phyloP scores from a whole-genome alignment of 495 filamentous ascomycete genomes.

The Penicillium parvum region DNA sequence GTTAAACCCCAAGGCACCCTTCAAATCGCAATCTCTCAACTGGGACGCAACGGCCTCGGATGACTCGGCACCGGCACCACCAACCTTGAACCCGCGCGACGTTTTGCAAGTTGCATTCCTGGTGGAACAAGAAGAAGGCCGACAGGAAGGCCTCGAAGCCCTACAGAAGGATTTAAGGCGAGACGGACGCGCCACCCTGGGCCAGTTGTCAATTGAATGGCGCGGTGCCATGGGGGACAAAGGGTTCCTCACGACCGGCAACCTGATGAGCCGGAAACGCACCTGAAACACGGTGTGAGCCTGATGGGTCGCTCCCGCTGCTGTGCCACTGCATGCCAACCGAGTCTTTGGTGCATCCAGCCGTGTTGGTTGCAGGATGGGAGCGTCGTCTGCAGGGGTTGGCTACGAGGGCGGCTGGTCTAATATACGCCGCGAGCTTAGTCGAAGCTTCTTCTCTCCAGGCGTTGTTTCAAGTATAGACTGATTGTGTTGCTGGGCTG shows the following conservation, averaged over 20 bases:
- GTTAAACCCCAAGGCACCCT: slow-evolving; percentile 51
- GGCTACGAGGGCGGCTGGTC: neutral
- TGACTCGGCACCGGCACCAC: slow-evolving; percentile 33
- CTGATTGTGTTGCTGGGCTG: neutral
- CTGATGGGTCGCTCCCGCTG: slow-evolving; percentile 1
- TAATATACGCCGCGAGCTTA: neutral
- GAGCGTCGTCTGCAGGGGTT: neutral
- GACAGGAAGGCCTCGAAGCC: slow-evolving; percentile 43
- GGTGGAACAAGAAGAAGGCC: slow-evolving; percentile 60
- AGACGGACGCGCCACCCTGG: slow-evolving; percentile 64
- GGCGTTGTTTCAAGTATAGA: neutral
- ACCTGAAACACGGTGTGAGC: slow-evolving; percentile 29
- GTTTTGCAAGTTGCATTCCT: slow-evolving; percentile 89
- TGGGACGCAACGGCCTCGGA: slow-evolving; percentile 45
- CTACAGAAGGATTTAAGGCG: slow-evolving; percentile 49
- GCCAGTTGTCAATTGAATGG: slow-evolving; percentile 84
- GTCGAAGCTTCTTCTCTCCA: neutral
- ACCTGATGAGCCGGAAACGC: slow-evolving; percentile 61
- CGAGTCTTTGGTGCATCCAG: slow-evolving; percentile 17
- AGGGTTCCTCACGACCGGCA: slow-evolving; percentile 82
- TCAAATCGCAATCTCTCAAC: slow-evolving; percentile 54
- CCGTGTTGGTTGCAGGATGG: slow-evolving; percentile 16
- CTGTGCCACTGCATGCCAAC: slow-evolving; percentile 9
- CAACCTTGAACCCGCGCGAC: slow-evolving; percentile 77
- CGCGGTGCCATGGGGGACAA: slow-evolving; percentile 83